phyloP scores from a whole-genome alignment of 768 basidiomycete species.

The Suillus spraguei region DNA sequence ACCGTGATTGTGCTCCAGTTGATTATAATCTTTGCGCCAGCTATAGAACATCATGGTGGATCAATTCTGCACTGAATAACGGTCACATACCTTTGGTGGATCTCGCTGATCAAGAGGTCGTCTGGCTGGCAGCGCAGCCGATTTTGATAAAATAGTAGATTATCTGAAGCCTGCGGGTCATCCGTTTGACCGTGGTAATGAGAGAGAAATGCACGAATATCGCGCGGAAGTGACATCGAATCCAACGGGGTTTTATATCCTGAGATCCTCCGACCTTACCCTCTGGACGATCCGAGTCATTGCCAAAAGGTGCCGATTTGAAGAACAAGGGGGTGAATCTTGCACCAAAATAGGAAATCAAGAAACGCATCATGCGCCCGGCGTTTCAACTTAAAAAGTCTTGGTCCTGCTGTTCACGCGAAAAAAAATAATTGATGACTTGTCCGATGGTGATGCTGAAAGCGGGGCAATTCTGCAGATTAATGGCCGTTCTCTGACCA shows the following conservation, averaged over 20 bases:
- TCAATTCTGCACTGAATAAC: constrained; percentile 2
- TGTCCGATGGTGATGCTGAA: neutral
- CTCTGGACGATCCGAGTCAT: neutral
- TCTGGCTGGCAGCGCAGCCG: constrained; percentile 60
- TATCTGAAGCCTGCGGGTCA: constrained; percentile 33
- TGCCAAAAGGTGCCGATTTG: neutral
- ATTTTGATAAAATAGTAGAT: constrained; percentile 66
- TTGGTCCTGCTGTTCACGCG: neutral
- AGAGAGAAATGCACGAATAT: constrained; percentile 29
- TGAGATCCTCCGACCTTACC: neutral
- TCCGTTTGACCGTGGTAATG: constrained; percentile 23
- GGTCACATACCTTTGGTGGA: constrained; percentile 54
- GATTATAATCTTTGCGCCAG: constrained; percentile 64
- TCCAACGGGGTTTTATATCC: neutral
- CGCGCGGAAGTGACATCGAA: constrained; percentile 20
- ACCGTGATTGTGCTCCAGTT: constrained; percentile 68
- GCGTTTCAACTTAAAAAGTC: constrained; percentile 1
- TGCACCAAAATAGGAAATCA: neutral
- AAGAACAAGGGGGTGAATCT: neutral
- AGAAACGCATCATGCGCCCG: constrained; percentile 2
- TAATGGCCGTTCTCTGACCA: neutral
- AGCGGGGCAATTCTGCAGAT: neutral
- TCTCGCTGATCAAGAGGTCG: constrained; percentile 59
- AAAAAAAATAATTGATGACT: neutral
- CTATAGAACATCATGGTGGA: constrained; percentile 36